phyloP scores from a whole-genome alignment of 2,329 filamentous ascomycete genomes.

The Drechslera avenae region DNA sequence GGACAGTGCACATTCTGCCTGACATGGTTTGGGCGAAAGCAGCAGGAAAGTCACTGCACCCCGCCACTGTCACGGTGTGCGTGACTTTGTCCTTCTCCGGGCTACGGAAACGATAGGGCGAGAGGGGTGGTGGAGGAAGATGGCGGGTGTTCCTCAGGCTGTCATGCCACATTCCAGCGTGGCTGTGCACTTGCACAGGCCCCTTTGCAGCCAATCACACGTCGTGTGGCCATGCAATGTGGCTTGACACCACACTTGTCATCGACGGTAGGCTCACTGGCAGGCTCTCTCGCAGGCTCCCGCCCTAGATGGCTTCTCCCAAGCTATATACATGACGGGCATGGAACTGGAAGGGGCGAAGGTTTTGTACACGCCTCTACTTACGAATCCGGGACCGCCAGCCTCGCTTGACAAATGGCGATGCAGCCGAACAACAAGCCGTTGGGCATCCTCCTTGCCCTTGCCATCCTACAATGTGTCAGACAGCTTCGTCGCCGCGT shows the following conservation, averaged over 20 bases:
- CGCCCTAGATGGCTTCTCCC: constrained; percentile 24
- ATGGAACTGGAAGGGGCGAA: constrained; percentile 16
- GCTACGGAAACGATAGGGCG: constrained; percentile 26
- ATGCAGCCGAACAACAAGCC: constrained; percentile 32
- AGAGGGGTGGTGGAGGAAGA: constrained; percentile 16
- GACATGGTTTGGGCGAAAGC: constrained; percentile 14
- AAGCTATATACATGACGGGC: constrained; percentile 31
- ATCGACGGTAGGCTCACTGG: constrained; percentile 22
- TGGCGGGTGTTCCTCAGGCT: constrained; percentile 15
- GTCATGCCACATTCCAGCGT: constrained; percentile 4
- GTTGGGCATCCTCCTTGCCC: constrained; percentile 43
- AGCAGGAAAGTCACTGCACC: constrained; percentile 30
- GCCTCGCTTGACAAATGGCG: constrained; percentile 38
- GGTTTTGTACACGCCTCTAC: constrained; percentile 24
- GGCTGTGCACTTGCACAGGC: constrained; percentile 19
- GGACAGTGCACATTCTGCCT: constrained; percentile 18
- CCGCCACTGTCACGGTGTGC: constrained; percentile 19
- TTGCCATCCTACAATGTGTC: constrained; percentile 48
- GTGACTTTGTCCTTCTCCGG: constrained; percentile 19
- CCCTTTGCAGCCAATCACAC: constrained; percentile 22
- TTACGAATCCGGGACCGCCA: constrained; percentile 27
- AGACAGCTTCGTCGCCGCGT: constrained; percentile 47
- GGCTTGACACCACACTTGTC: constrained; percentile 24
- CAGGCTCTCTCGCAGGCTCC: constrained; percentile 36
- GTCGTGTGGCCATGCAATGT: constrained; percentile 19